Percentiles rank a stretch among this genome's conserved stretches.
Conservation (phyloP, 2,329 filamentous ascomycete genomes). For the Penicillium capsulatum region DNA sequence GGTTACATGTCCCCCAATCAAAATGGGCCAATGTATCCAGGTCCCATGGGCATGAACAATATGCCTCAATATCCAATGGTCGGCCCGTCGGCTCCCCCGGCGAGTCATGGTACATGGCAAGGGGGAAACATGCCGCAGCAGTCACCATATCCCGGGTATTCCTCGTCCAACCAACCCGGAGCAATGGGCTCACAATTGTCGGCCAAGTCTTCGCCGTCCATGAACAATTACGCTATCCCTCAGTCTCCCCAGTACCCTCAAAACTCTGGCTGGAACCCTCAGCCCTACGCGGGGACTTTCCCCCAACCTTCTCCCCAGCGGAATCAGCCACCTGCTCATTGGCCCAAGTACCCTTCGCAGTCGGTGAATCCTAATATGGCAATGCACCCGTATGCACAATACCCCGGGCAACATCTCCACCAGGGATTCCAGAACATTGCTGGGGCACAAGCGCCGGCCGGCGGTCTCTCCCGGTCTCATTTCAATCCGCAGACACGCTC, state of each 20-base stretch:
- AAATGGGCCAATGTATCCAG: constrained; percentile 31
- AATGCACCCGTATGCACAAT: constrained; percentile 74
- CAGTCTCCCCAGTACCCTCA: constrained; percentile 33
- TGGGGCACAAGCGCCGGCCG: constrained; percentile 76
- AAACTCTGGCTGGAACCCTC: constrained; percentile 30
- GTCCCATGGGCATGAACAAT: constrained; percentile 30
- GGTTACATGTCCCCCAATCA: constrained; percentile 31
- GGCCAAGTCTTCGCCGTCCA: constrained; percentile 36
- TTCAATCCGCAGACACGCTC: constrained; percentile 95
- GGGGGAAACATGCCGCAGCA: constrained; percentile 32
- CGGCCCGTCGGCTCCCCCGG: constrained; percentile 32
- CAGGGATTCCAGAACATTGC: constrained; percentile 67
- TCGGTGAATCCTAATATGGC: constrained; percentile 35
- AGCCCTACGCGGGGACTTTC: constrained; percentile 32
- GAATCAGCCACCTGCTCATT: constrained; percentile 39
- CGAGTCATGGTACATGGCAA: constrained; percentile 36
- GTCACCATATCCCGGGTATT: constrained; percentile 36
- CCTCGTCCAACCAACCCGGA: constrained; percentile 37
- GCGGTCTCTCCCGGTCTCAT: constrained; percentile 75
- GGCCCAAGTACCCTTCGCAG: constrained; percentile 36
- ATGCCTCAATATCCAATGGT: constrained; percentile 35
- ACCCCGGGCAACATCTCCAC: constrained; percentile 57
- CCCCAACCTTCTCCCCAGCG: constrained; percentile 34
- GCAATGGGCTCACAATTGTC: constrained; percentile 37
- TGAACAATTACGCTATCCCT: constrained; percentile 37